Evolutionary conservation across 139 green algal genomes (phyloP).

Genomic region (Coccomyxa sp.): DNA sequence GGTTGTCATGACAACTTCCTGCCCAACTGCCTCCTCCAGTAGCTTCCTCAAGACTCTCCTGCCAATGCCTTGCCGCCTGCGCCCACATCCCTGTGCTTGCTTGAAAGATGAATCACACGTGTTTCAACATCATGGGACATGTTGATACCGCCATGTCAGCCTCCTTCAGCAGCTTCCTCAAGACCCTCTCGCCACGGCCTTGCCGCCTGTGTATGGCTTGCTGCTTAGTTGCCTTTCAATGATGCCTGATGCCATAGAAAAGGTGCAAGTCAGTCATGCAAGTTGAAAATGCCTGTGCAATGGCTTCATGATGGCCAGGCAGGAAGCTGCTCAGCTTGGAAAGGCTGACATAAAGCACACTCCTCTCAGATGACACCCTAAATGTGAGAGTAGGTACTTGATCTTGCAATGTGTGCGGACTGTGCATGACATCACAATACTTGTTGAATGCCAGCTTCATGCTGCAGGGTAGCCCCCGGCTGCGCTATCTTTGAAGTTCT

Average conservation of each 20-base stretch:
- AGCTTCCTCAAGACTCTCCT: slow-evolving; percentile 9
- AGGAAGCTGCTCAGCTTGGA: too few relatives aligned
- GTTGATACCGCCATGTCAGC: background rate
- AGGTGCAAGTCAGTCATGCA: too few relatives aligned
- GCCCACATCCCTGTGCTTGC: background rate
- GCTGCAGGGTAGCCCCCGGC: too few relatives aligned
- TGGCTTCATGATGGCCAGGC: too few relatives aligned
- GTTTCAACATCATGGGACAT: background rate
- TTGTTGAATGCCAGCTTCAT: too few relatives aligned
- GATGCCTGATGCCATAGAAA: too few relatives aligned
- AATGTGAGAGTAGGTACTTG: too few relatives aligned
- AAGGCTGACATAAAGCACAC: too few relatives aligned
- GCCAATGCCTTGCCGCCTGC: slow-evolving; percentile 20
- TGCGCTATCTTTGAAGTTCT: too few relatives aligned
- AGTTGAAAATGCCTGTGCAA: too few relatives aligned
- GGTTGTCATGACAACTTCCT: slow-evolving; percentile 14
- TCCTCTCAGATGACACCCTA: too few relatives aligned
- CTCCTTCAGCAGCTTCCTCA: slow-evolving; percentile 9
- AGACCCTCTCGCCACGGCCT: slow-evolving; percentile 12
- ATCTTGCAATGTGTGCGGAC: background rate
- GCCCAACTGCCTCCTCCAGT: slow-evolving; percentile 2
- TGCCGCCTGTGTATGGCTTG: slow-evolving; percentile 13
- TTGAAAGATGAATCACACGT: background rate
- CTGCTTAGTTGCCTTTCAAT: too few relatives aligned
- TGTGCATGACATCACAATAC: background rate